Conservation (phyloP, 225 moss, liverwort and hornwort genomes). For the Sphagnum contortum region DNA sequence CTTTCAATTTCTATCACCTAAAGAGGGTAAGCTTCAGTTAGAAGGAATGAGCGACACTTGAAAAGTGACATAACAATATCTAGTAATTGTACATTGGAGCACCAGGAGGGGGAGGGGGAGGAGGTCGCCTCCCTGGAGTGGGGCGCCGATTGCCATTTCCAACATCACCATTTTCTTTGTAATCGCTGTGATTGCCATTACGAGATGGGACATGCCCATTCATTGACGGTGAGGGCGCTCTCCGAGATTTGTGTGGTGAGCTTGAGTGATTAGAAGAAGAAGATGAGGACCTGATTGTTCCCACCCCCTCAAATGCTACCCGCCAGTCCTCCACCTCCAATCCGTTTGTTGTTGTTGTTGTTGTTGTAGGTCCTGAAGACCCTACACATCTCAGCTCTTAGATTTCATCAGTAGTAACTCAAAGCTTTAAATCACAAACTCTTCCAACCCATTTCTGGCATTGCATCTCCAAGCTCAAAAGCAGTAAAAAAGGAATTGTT, state of each 20-base stretch:
- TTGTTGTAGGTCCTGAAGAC: slow-evolving; percentile 24
- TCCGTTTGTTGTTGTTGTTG: too few species aligned
- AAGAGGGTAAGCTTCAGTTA: too few species aligned
- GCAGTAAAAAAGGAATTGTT: too few species aligned
- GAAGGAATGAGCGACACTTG: too few species aligned
- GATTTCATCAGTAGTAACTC: too few species aligned
- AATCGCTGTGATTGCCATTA: slow-evolving; percentile 25
- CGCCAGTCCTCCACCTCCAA: slow-evolving; percentile 54
- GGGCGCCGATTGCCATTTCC: slow-evolving; percentile 33
- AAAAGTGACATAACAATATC: neutral
- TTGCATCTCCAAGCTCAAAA: too few species aligned
- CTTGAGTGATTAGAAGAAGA: slow-evolving; percentile 8
- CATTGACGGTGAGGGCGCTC: slow-evolving; percentile 31
- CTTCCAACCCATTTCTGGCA: too few species aligned
- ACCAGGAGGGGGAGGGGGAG: slow-evolving; percentile 53
- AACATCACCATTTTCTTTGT: slow-evolving; percentile 39
- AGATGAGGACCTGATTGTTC: slow-evolving; percentile 23
- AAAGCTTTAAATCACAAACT: too few species aligned
- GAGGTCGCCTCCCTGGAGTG: slow-evolving; percentile 44
- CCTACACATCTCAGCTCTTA: too few species aligned
- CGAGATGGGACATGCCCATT: slow-evolving; percentile 39
- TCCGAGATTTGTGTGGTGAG: slow-evolving; percentile 37
- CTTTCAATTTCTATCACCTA: too few species aligned
- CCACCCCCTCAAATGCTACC: slow-evolving; percentile 54
- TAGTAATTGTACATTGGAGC: slow-evolving; percentile 68